These are phyloP conservation scores for Misopates orontium DNA, from an alignment of 257 asterid species.

Conservation along the genomic window DNA sequence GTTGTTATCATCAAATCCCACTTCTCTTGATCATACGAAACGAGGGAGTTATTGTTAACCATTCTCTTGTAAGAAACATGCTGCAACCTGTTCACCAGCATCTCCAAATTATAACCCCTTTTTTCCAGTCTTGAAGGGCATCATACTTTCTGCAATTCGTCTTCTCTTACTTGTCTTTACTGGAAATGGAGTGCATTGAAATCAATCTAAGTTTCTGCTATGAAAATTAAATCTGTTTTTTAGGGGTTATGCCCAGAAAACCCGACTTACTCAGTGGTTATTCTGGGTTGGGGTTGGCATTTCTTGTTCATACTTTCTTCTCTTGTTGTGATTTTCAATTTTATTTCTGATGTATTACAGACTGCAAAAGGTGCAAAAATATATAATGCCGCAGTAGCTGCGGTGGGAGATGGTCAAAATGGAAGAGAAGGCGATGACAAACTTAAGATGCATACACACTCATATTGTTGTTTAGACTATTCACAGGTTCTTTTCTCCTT, in stretches of 20 bases:
- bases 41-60: background rate
- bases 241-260: background rate
- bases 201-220: conserved; percentile 5
- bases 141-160: conserved; percentile 3
- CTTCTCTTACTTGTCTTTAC: background rate
- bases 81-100: conserved; percentile 13
- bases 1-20: conserved; percentile 6
- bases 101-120: conserved; percentile 4
- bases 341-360: conserved; percentile 38
- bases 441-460: conserved; percentile 83
- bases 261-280: conserved; percentile 5
- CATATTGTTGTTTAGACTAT: conserved; percentile 88
- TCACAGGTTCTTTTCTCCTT: conserved; percentile 62
- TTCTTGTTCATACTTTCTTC: conserved; percentile 8
- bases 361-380: conserved; percentile 84
- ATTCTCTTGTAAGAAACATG: conserved; percentile 8
- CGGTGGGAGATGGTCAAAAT: conserved; percentile 51
- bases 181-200: background rate
- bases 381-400: conserved; percentile 77
- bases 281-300: conserved; percentile 6
- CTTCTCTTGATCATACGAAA: conserved; percentile 19
- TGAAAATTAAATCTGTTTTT: conserved; percentile 7
- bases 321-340: conserved; percentile 22
- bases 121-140: conserved; percentile 3
- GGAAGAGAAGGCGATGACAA: conserved; percentile 91